Evolutionary conservation across 2,329 filamentous ascomycete genomes (phyloP).

Genomic region (Macroventuria anomochaeta): DNA sequence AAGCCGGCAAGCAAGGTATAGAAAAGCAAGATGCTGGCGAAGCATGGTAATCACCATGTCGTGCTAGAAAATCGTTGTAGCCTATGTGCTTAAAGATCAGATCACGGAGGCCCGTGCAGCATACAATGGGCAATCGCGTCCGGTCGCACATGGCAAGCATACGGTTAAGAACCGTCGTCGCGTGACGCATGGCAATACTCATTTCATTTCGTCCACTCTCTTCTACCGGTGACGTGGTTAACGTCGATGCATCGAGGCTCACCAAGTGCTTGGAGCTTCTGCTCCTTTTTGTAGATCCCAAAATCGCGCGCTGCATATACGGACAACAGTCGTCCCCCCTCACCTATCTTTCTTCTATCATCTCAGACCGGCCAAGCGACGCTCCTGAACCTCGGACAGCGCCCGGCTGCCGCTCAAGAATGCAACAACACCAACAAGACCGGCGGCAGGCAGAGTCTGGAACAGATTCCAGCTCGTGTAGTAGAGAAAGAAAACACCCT

Average conservation of each 20-base stretch:
- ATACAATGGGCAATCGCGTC: no score
- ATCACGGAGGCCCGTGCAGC: no score
- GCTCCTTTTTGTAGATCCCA: not conserved
- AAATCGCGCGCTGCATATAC: not conserved
- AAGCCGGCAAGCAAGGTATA: constrained; percentile 30
- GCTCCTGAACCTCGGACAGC: constrained; percentile 88
- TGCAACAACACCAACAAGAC: constrained; percentile 70
- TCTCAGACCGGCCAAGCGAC: constrained; percentile 76
- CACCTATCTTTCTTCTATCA: constrained; percentile 43
- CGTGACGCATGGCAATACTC: no score
- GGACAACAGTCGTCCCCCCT: not conserved
- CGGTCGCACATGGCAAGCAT: no score
- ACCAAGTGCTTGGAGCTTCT: not conserved
- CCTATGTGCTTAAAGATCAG: no score
- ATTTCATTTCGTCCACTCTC: not conserved
- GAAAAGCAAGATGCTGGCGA: not conserved
- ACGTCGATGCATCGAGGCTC: not conserved
- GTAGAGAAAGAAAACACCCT: constrained; percentile 93
- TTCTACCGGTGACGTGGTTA: not conserved
- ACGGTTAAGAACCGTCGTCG: no score
- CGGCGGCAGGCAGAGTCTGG: constrained; percentile 78
- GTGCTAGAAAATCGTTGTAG: no score
- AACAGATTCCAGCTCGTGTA: constrained; percentile 93
- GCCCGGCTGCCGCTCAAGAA: constrained; percentile 90
- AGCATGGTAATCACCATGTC: no score